These are phyloP conservation scores for Eutrema japonicum DNA, from an alignment of 345 rosid genomes.

Conservation along the genomic window DNA sequence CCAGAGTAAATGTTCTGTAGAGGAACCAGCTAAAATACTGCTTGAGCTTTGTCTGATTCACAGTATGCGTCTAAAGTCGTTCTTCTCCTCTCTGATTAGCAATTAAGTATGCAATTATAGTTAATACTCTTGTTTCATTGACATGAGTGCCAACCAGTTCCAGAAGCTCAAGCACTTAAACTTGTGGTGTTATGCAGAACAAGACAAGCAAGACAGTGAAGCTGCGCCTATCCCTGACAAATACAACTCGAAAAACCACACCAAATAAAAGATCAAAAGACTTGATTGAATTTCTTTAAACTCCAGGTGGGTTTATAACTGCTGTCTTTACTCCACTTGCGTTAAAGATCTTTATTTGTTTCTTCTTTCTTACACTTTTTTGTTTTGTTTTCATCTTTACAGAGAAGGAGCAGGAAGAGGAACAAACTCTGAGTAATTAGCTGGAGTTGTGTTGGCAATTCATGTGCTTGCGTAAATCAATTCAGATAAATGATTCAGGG, in stretches of 20 bases:
- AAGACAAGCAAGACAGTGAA: constrained; percentile 40
- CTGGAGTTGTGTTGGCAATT: constrained; percentile 44
- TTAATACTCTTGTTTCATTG: constrained; percentile 14
- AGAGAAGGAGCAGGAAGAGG: constrained; percentile 18
- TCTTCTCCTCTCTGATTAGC: constrained; percentile 19
- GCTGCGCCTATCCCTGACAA: constrained; percentile 28
- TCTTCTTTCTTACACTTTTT: constrained; percentile 14
- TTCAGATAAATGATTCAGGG: constrained; percentile 30
- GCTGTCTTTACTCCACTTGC: constrained; percentile 44
- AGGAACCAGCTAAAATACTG: constrained; percentile 28
- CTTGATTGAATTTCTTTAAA: constrained; percentile 28
- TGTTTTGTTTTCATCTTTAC: constrained; percentile 11
- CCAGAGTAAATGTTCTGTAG: constrained; percentile 8
- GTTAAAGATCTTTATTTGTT: constrained; percentile 32
- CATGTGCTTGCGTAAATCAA: constrained; percentile 41
- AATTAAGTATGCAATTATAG: constrained; percentile 21
- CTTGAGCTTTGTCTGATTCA: constrained; percentile 18
- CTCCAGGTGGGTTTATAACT: constrained; percentile 37
- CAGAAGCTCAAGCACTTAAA: constrained; percentile 38
- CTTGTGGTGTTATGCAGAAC: constrained; percentile 33
- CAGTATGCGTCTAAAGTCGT: constrained; percentile 21
- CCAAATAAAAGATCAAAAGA: constrained; percentile 3
- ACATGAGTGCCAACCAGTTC: constrained; percentile 40
- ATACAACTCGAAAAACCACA: constrained; percentile 35
- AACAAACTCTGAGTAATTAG: constrained; percentile 34